Percentiles rank a stretch among this genome's conserved stretches.
phyloP scores from a whole-genome alignment of 2,329 filamentous ascomycete species.

The Sporothrix humicola region DNA sequence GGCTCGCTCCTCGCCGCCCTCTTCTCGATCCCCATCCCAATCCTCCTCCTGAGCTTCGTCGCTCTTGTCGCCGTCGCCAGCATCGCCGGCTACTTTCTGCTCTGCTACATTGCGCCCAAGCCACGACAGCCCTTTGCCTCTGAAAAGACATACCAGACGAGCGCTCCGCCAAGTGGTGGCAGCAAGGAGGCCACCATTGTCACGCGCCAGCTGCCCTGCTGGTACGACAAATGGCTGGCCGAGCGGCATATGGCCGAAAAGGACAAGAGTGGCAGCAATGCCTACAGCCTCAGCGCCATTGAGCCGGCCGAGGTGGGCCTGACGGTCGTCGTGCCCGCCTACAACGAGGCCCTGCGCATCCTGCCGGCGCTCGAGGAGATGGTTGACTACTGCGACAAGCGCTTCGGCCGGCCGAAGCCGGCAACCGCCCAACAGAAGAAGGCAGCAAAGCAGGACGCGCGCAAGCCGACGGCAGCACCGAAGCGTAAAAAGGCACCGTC shows the following conservation, averaged over 20 bases:
- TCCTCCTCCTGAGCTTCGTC: slow-evolving; percentile 35
- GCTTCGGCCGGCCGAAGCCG: slow-evolving; percentile 65
- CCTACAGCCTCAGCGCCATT: slow-evolving; percentile 62
- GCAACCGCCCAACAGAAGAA: slow-evolving; percentile 38
- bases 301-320: slow-evolving; percentile 81
- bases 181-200: slow-evolving; percentile 39
- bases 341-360: slow-evolving; percentile 88
- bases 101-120: slow-evolving; percentile 78
- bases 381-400: slow-evolving; percentile 79
- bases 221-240: slow-evolving; percentile 77
- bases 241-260: slow-evolving; percentile 59
- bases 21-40: slow-evolving; percentile 30
- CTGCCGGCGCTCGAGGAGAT: slow-evolving; percentile 88
- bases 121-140: slow-evolving; percentile 75
- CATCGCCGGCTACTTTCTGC: slow-evolving; percentile 61
- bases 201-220: slow-evolving; percentile 74
- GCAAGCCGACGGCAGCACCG: slow-evolving; percentile 28
- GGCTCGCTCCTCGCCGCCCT: slow-evolving; percentile 27
- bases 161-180: slow-evolving; percentile 63
- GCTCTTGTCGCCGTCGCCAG: slow-evolving; percentile 29
- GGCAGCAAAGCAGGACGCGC: slow-evolving; percentile 37
- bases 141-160: slow-evolving; percentile 85
- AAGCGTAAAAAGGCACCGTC: slow-evolving; percentile 27
- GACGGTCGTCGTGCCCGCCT: slow-evolving; percentile 91
- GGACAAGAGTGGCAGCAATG: slow-evolving; percentile 45